phyloP scores from a whole-genome alignment of 2,329 filamentous ascomycete species.

The Colletotrichum theobromicola region DNA sequence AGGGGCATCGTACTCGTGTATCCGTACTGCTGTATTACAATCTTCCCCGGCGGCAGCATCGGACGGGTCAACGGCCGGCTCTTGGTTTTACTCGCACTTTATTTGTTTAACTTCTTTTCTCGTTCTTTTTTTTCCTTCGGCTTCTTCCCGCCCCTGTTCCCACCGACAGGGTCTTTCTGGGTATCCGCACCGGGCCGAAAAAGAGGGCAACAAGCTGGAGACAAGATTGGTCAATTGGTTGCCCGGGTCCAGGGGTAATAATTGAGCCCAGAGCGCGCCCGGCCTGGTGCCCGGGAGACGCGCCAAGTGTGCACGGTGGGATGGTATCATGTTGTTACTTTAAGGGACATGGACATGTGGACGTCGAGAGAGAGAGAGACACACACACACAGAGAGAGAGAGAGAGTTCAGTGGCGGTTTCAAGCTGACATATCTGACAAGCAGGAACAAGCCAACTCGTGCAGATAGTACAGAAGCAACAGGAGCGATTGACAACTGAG shows the following conservation, averaged over 20 bases:
- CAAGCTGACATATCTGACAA: neutral
- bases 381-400: too few species aligned
- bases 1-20: neutral
- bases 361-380: neutral
- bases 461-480: neutral
- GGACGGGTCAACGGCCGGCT: neutral
- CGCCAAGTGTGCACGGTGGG: neutral
- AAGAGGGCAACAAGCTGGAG: neutral
- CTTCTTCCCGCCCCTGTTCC: constrained; percentile 8
- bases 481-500: neutral
- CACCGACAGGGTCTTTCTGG: neutral
- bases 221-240: constrained; percentile 9
- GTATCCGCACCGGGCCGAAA: constrained; percentile 14
- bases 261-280: neutral
- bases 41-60: neutral
- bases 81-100: neutral
- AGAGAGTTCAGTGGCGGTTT: neutral
- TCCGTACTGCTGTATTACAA: neutral
- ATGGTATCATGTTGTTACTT: neutral
- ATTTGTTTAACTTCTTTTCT: neutral
- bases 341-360: neutral
- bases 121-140: neutral
- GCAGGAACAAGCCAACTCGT: neutral
- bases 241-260: neutral
- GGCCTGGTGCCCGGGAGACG: neutral